These are phyloP conservation scores for Scleroderma citrinum DNA, from an alignment of 768 basidiomycete species.

Conservation along the genomic window DNA sequence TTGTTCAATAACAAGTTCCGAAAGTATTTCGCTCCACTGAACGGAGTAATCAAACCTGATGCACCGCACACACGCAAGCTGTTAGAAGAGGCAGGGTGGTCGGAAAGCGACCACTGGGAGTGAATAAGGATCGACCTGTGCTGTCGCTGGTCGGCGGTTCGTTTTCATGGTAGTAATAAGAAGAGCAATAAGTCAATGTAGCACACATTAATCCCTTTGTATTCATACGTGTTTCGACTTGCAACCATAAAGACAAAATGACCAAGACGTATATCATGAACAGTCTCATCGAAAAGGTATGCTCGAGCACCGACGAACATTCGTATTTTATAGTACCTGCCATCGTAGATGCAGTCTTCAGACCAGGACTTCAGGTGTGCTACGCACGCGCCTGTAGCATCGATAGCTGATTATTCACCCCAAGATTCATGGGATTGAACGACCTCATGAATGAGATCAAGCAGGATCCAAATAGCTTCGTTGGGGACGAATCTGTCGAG, in stretches of 20 bases:
- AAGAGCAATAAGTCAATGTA: too few species aligned
- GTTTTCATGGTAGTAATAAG: too few species aligned
- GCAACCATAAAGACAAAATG: conserved; percentile 40
- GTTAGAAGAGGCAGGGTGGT: conserved; percentile 33
- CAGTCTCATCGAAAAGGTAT: conserved; percentile 75
- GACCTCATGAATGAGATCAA: conserved; percentile 89
- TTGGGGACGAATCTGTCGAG: conserved; percentile 83
- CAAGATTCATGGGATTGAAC: conserved; percentile 93
- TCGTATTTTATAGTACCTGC: conserved; percentile 3
- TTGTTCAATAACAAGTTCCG: conserved; percentile 40
- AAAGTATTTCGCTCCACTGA: conserved; percentile 57
- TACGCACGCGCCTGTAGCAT: conserved; percentile 11
- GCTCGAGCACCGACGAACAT: neutral
- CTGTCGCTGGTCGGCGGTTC: neutral
- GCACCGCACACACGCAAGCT: conserved; percentile 38
- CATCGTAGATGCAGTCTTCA: conserved; percentile 73
- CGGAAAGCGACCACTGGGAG: neutral
- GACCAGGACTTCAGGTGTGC: conserved; percentile 85
- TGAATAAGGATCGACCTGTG: neutral
- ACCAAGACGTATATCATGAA: conserved; percentile 85
- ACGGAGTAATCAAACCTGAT: conserved; percentile 65
- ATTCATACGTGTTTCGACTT: too few species aligned
- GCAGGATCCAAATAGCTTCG: conserved; percentile 66
- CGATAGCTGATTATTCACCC: conserved; percentile 10
- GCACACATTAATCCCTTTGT: too few species aligned